Evolutionary conservation across 2,329 filamentous ascomycete species (phyloP).

Genomic region (Aotearoamyces nothofagi): DNA sequence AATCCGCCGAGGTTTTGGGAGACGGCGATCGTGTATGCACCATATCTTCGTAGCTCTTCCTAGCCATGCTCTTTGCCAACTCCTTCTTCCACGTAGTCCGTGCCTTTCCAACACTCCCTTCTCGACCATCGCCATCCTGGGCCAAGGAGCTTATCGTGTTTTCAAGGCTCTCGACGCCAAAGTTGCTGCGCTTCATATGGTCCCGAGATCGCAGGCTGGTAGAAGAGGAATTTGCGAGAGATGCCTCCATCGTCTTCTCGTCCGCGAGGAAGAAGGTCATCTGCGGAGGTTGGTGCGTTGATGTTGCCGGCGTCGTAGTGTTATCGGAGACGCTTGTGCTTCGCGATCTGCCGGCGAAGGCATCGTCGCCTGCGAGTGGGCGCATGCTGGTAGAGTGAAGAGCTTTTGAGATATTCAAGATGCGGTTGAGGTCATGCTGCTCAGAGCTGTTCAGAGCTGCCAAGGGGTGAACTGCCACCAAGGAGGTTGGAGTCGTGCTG

Average conservation of each 20-base stretch:
- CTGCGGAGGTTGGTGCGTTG: constrained; percentile 21
- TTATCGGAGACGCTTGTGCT: constrained; percentile 23
- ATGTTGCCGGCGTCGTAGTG: constrained; percentile 20
- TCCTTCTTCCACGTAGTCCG: background rate
- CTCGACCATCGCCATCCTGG: constrained; percentile 14
- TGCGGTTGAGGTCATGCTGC: background rate
- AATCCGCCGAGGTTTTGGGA: constrained; percentile 17
- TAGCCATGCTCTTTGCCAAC: constrained; percentile 10
- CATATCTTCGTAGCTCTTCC: constrained; percentile 11
- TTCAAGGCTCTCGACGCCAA: constrained; percentile 19
- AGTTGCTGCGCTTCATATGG: constrained; percentile 19
- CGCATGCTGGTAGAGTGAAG: no score
- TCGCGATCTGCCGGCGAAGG: constrained; percentile 22
- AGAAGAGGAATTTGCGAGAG: constrained; percentile 19
- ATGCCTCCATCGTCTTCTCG: constrained; percentile 30
- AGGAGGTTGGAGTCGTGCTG: no score
- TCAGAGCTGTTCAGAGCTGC: background rate
- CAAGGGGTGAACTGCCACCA: no score
- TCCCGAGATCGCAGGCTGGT: constrained; percentile 19
- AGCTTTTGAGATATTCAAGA: no score
- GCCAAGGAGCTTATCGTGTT: constrained; percentile 17
- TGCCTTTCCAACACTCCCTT: constrained; percentile 8
- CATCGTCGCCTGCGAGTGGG: constrained; percentile 29
- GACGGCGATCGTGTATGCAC: constrained; percentile 14
- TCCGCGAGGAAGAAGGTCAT: constrained; percentile 38